These are phyloP conservation scores for Stagonosporopsis chrysanthemi DNA, from an alignment of 2,329 filamentous ascomycete species.

Conservation along the genomic window DNA sequence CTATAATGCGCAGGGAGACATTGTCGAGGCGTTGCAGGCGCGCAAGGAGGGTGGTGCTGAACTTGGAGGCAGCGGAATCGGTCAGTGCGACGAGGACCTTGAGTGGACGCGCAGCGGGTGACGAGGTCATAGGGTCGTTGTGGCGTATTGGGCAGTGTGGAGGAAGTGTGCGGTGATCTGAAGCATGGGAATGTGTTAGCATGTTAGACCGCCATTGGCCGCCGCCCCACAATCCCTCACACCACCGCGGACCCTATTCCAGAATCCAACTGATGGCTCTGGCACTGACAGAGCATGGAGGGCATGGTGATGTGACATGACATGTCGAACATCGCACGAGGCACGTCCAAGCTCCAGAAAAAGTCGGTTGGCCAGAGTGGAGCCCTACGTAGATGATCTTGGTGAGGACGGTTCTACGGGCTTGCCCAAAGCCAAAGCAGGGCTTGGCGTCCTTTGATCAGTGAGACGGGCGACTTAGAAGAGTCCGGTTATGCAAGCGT, in stretches of 20 bases:
- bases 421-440: background rate
- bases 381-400: slow-evolving; percentile 1
- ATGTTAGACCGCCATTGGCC: slow-evolving; percentile 34
- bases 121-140: slow-evolving; percentile 31
- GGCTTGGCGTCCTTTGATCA: slow-evolving; percentile 2
- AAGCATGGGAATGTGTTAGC: slow-evolving; percentile 19
- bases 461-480: background rate
- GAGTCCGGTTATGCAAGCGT: background rate
- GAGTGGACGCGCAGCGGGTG: slow-evolving; percentile 35
- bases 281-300: background rate
- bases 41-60: slow-evolving; percentile 70
- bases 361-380: slow-evolving; percentile 4
- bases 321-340: slow-evolving; percentile 4
- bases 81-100: slow-evolving; percentile 70
- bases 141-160: slow-evolving; percentile 12
- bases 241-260: slow-evolving; percentile 3
- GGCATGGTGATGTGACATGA: slow-evolving; percentile 2
- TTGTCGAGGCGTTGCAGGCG: slow-evolving; percentile 74
- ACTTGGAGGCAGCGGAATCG: slow-evolving; percentile 69
- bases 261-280: slow-evolving; percentile 3
- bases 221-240: slow-evolving; percentile 21
- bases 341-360: background rate
- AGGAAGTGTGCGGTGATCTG: slow-evolving; percentile 14
- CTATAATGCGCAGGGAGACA: slow-evolving; percentile 54
- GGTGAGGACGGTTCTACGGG: background rate